Base-by-base conservation (phyloP, 805 yeast species). In the Komagataella populi region DNA sequence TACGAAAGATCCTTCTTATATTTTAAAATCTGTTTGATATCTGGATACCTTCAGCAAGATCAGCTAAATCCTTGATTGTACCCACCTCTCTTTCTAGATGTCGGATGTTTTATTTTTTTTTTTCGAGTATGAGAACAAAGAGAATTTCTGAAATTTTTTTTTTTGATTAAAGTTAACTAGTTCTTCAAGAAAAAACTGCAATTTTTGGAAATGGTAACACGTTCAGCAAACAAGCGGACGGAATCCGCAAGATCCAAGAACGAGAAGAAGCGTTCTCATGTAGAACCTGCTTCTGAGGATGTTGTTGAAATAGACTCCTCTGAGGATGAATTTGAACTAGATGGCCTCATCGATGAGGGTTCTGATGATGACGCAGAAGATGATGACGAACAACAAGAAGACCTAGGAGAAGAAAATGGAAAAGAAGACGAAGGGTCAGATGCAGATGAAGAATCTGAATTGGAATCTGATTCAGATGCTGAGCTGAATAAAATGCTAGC, bases 401-500 rank as follows among this genome's bases (percentile, higher is more conserved):
- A 56, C 46, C 54, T 43, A 3, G 57, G 53, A 16, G 57, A 53
- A 16, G 60, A 61, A 12, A 57, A 53, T 20, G 61, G 53, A n/a
- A 58, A 55, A 36, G 65, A 60, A 12, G 59, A 55, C 2, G 44
- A 8, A 53, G 53, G 18, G 53, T 51, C 52, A 39, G 57, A 50
- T 2, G 59, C 49, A 17, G 63, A 57, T 1, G 59, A 57, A 17
- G 65, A 55, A 6, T 64, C 65, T 30, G 39, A 30, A 30, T 30
- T 30, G 22, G 74, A 66, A 2, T 70, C 62, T 6, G 83, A 78
- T 54, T 73, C 78, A 6, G 88, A 82, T 55, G 83, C 76, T 4
- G 89, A 83, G 58, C 70, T 82, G 53, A 81, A 83, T 59, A 65
- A 69, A 49, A 68, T 84, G n/a, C 62, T 83, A 46, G 85, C 57